Base-by-base conservation (phyloP, 768 basidiomycete species). In the Serpula lacrymans region DNA sequence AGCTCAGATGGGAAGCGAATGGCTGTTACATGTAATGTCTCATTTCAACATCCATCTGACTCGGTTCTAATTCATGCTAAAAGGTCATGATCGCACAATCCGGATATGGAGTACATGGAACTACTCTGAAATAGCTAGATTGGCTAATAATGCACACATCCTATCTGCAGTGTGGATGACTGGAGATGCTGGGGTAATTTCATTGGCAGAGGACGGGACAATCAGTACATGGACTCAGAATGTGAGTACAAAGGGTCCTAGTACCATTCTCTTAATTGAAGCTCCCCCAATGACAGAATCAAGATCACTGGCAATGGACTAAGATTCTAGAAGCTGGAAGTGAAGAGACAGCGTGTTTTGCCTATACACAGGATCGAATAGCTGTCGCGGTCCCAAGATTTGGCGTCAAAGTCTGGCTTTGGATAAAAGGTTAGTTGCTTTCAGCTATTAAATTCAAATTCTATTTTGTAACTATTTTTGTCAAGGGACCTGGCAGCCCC, bases 321-420 rank as follows among this genome's bases (percentile, higher is more conserved):
- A 78, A 75, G 44, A 52, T 80, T n/a, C 55, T 80, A 30, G 71
- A 77, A 24, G 70, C 71, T 6, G 74, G 71, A 11, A 59, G 57
- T 51, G 70, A 72, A 9, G 73, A 68, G 25, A 62, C 67, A 29
- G 55, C 71, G 14, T 77, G 75, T 54, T 64, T 84, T 48, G 78
- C 78, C 1, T 80, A 76, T 53, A 48, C 54, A 37, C 70, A 71
- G 17, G 79, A 80, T 57, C 66, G 72, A 25, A 75, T 84, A 45
- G 82, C 82, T 1, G 73, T 84, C 14, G 75, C 80, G 16, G 77
- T 77, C 42, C 78, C 79, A 24, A 60, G 64, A n/a, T 49, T 61
- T 29, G 80, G 79, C 2, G 79, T 84, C 29, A 80, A 76, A 44
- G 69, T 83, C n/a, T 84, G 82, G 81, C 55, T 77, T 43, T 75